These are phyloP conservation scores for Arthromyces matolae DNA, from an alignment of 768 basidiomycete species.

Conservation along the genomic window DNA sequence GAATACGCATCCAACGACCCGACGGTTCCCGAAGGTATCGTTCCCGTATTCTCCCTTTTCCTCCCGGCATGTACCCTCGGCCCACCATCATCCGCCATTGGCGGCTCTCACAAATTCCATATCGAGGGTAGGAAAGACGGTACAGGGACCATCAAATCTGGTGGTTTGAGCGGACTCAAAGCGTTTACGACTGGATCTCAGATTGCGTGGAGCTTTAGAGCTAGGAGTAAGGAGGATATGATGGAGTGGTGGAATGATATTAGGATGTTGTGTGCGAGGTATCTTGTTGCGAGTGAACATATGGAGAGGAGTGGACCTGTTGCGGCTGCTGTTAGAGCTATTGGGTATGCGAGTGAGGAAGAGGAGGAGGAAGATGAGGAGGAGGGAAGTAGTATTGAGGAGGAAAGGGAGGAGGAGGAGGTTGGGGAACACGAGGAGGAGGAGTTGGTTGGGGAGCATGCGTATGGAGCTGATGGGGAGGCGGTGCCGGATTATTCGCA, in stretches of 20 bases:
- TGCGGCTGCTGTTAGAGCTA: slow-evolving; percentile 85
- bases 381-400: slow-evolving; percentile 37
- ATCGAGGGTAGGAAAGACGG: slow-evolving; percentile 91
- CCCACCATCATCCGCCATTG: slow-evolving; percentile 73
- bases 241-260: slow-evolving; percentile 99
- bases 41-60: too few relatives aligned
- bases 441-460: slow-evolving; percentile 48
- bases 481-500: slow-evolving; percentile 60
- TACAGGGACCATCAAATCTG: slow-evolving; percentile 57
- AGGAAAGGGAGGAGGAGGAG: slow-evolving; percentile 44
- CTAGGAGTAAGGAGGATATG: slow-evolving; percentile 91
- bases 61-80: slow-evolving; percentile 94
- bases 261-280: slow-evolving; percentile 88
- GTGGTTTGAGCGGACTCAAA: slow-evolving; percentile 38
- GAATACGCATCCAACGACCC: too few relatives aligned
- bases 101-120: slow-evolving; percentile 89
- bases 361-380: slow-evolving; percentile 62
- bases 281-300: slow-evolving; percentile 89
- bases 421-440: slow-evolving; percentile 46
- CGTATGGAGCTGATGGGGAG: slow-evolving; percentile 29
- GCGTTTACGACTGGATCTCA: slow-evolving; percentile 25
- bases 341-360: slow-evolving; percentile 85
- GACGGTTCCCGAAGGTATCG: too few relatives aligned
- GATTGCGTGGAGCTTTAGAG: slow-evolving; percentile 83
- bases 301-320: slow-evolving; percentile 92